These are phyloP conservation scores for Nissolia schottii DNA, from an alignment of 306 rosid genomes.

Conservation along the genomic window DNA sequence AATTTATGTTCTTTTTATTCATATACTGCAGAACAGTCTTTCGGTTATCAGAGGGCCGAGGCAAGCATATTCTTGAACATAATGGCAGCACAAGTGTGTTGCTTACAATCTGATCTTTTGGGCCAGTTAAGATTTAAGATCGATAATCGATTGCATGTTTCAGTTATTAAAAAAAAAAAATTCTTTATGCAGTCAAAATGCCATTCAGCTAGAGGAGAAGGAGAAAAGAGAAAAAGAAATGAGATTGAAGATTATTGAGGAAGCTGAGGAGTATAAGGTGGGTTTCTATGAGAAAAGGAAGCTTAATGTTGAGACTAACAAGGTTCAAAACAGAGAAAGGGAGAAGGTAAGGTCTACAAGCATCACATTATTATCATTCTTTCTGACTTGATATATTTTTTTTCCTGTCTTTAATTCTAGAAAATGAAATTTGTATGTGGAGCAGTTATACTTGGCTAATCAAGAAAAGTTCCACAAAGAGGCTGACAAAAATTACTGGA, in stretches of 20 bases:
- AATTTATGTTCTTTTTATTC: not conserved
- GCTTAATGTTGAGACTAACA: slow-evolving; percentile 74
- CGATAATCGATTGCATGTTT: not conserved
- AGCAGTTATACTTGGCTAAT: slow-evolving; percentile 61
- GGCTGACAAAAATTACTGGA: slow-evolving; percentile 97
- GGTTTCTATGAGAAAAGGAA: slow-evolving; percentile 89
- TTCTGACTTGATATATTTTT: not conserved
- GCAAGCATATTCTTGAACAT: slow-evolving; percentile 6
- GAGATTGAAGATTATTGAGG: slow-evolving; percentile 79
- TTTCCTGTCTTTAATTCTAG: not conserved
- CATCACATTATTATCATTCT: not conserved
- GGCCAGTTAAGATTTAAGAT: not conserved
- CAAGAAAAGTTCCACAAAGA: slow-evolving; percentile 90
- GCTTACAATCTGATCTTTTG: slow-evolving; percentile 9
- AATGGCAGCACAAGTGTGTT: not conserved
- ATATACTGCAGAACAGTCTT: not conserved
- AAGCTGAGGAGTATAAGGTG: slow-evolving; percentile 83
- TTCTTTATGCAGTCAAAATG: slow-evolving; percentile 66
- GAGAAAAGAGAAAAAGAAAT: slow-evolving; percentile 87
- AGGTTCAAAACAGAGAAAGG: slow-evolving; percentile 78
- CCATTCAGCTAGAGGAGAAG: slow-evolving; percentile 78
- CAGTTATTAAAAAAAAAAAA: slow-evolving; percentile 16
- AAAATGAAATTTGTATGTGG: slow-evolving; percentile 15
- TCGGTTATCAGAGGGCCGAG: not conserved
- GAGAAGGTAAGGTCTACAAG: slow-evolving; percentile 62